Conservation (phyloP, 1,284 basidiomycete genomes). For the Ganoderma sinense region DNA sequence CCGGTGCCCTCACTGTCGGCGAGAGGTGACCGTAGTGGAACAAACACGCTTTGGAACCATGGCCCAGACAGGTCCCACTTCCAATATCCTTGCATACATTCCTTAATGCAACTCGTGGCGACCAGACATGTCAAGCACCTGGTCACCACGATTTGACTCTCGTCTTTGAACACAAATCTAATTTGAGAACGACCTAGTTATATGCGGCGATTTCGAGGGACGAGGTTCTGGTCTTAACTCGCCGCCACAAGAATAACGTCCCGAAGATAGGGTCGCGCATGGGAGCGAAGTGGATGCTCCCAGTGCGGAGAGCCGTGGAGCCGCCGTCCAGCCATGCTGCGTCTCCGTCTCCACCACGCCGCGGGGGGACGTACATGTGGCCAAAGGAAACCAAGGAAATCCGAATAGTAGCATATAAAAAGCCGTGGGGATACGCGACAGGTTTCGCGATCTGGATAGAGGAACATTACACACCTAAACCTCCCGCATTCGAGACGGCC, state of each 20-base stretch:
- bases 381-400: too few relatives aligned
- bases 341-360: too few relatives aligned
- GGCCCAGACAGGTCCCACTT: neutral
- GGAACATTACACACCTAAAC: constrained; percentile 59
- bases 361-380: neutral
- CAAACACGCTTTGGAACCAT: neutral
- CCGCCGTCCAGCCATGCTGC: too few relatives aligned
- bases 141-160: too few relatives aligned
- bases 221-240: too few relatives aligned
- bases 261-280: neutral
- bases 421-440: neutral
- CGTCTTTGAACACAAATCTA: too few relatives aligned
- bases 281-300: neutral
- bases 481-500: constrained; percentile 89
- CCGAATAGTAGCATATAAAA: neutral
- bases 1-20: too few relatives aligned
- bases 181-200: too few relatives aligned
- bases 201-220: too few relatives aligned
- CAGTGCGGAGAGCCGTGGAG: neutral
- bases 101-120: neutral
- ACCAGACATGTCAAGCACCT: neutral
- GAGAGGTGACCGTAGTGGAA: neutral
- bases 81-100: neutral
- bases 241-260: neutral
- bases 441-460: neutral